Base-by-base conservation (phyloP, 1,139 yeast genomes). In the Eremothecium coryli region DNA sequence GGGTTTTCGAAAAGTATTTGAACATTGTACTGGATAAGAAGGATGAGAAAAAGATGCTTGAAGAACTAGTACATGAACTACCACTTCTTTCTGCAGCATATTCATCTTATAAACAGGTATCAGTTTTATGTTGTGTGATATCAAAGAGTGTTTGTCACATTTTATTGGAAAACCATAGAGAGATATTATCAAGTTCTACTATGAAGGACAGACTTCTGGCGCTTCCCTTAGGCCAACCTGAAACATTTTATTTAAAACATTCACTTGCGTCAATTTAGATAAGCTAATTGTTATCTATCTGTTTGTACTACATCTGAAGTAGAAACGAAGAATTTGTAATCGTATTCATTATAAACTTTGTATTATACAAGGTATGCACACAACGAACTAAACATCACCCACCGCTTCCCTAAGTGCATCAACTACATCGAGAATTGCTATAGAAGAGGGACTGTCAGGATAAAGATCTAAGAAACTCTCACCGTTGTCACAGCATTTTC, bases 401-500 rank as follows among this genome's bases (percentile, higher is more conserved):
- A 55, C 56, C 6, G 56, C 52, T 35, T 62, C 68, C 34, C 66
- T 42, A 23, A 65, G 40, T 2, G 53, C 40, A 49, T 77, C 86
- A 10, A 90, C 94, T 26, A 93, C 94, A 37, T 79, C 80, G 43
- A 85, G 61, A 36, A 93, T 80, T 1, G 96, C 94, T 2, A 72
- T 70, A 3, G 95, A 76, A 0, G 98, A 95, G 0, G 98, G 97
- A 2, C 95, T 84, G 41, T 88, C 96, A 0, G 95, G 90, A 49
- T 77, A 79, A 37, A 68, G 64, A 44, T 86, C 95, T 43, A 84
- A 66, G 57, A 90, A 93, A 40, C 84, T 76, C 44, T 73, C 80
- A n/a, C 99, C 99, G 18, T 64, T 52, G 54, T 93, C 99, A 59
- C 97, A 86, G 16, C 90, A 70, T 47, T 67, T 71, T 2, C 97